These are phyloP conservation scores for Astrephomene gubernaculifera DNA, from an alignment of 139 green algal species.

Conservation along the genomic window DNA sequence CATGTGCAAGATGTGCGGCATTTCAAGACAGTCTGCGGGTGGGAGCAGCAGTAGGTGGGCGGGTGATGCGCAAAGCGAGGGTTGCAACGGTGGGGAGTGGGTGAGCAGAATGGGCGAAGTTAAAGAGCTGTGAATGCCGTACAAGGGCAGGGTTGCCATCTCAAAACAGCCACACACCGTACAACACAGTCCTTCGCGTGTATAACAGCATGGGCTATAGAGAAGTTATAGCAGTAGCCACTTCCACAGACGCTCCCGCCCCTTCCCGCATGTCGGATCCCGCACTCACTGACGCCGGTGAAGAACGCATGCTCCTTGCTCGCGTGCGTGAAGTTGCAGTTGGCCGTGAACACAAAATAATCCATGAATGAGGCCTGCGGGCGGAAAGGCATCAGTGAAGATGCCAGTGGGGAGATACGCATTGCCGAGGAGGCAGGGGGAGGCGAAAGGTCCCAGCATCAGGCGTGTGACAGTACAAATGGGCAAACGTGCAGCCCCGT, in stretches of 20 bases:
- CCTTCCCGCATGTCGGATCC: neutral
- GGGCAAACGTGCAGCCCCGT: no score
- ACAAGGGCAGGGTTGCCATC: neutral
- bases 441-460: neutral
- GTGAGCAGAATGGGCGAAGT: no score
- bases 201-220: no score
- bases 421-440: no score
- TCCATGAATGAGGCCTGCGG: conserved; percentile 13
- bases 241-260: neutral
- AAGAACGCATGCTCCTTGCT: conserved; percentile 1
- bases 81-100: no score
- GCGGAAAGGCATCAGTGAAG: neutral
- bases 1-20: conserved; percentile 44
- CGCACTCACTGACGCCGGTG: conserved; percentile 10
- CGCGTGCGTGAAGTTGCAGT: conserved; percentile 1
- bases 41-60: neutral
- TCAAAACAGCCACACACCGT: neutral
- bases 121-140: neutral
- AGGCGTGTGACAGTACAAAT: neutral
- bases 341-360: conserved; percentile 27
- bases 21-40: conserved; percentile 11
- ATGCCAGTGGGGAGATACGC: neutral
- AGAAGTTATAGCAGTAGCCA: no score
- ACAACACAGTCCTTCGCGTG: no score
- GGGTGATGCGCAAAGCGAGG: neutral